Evolutionary conservation across 805 yeast genomes (phyloP).

Genomic region (Yarrowia bubula): DNA sequence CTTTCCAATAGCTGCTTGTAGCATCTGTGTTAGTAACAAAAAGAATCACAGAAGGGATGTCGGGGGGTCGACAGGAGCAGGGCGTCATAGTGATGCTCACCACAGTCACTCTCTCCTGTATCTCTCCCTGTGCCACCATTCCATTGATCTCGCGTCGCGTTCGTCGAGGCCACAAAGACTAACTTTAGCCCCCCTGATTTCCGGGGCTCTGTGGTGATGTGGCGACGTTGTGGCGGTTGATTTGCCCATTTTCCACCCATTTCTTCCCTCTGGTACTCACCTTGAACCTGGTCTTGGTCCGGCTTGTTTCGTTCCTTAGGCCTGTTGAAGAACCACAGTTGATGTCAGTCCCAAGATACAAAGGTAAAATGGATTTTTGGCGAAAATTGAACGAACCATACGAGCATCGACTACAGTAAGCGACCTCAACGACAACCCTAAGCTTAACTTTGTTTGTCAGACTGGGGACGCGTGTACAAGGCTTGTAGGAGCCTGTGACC

Average conservation of each 20-base stretch:
- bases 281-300: conserved; percentile 26
- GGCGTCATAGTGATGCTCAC: too few relatives aligned
- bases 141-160: conserved; percentile 2
- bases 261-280: background rate
- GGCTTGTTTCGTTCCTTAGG: conserved; percentile 27
- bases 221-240: background rate
- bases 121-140: background rate
- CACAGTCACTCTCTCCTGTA: too few relatives aligned
- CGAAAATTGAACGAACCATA: conserved; percentile 25
- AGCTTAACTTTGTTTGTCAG: conserved; percentile 15
- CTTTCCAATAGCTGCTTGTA: conserved; percentile 24
- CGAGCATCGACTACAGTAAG: conserved; percentile 21
- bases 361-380: conserved; percentile 19
- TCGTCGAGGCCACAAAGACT: conserved; percentile 23
- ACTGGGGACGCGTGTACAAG: too few relatives aligned
- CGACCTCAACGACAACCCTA: conserved; percentile 23
- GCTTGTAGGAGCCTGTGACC: too few relatives aligned
- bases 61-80: background rate
- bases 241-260: background rate
- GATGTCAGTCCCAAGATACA: conserved; percentile 26
- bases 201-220: background rate
- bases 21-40: conserved; percentile 24
- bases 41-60: background rate
- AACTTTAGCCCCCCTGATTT: conserved; percentile 20
- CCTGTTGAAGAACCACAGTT: conserved; percentile 27